Evolutionary conservation across 2,329 filamentous ascomycete species (phyloP), one percentile per base, ranked within the genome.

Genomic region (Alternaria rosae): DNA sequence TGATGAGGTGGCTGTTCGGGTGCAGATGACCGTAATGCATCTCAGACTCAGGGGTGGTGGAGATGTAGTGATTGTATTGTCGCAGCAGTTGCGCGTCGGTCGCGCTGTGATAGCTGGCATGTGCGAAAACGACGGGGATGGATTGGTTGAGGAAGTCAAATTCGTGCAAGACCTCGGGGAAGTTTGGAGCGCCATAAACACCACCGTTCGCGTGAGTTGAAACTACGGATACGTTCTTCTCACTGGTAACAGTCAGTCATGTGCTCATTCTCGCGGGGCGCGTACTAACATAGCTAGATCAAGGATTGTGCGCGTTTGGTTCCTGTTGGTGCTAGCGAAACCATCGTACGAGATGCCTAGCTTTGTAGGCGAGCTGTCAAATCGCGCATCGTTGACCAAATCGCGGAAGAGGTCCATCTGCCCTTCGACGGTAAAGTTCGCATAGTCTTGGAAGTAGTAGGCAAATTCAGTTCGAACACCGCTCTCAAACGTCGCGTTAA

Each of bases 21-120:
- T 88, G 84, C 0, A 76, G 78, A 66, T 86, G 85, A n/a, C 86
- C 86, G 72, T 84, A 88, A 70, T 87, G 85, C 80, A 86, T 83
- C 67, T 88, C 86, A 0, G 84, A 86, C 68, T 89, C 87, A 2
- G 86, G 85, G 0, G 87, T 88, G 60, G 85, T 85, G 54, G 85
- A 85, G 43, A 88, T 74, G 74, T 84, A 84, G 53, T 87, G 82
- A 72, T 88, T 84, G 3, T 81, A 81, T 0, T 73, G 61, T 11
- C 84, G 83, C 1, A 88, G 80, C 0, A 86, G 76, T 2, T 73
- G 55, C 0, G 77, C 76, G 13, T 83, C 81, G 0, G 64, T 59
- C 1, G 78, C 70, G 0, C 81, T 82, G 17, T 86, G 70, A 72
- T 79, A 85, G 13, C 76, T 79, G 0, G 79, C 84, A 66, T 88